Evolutionary conservation across 306 rosid species (phyloP).

Genomic region (Fragaria ananassa): DNA sequence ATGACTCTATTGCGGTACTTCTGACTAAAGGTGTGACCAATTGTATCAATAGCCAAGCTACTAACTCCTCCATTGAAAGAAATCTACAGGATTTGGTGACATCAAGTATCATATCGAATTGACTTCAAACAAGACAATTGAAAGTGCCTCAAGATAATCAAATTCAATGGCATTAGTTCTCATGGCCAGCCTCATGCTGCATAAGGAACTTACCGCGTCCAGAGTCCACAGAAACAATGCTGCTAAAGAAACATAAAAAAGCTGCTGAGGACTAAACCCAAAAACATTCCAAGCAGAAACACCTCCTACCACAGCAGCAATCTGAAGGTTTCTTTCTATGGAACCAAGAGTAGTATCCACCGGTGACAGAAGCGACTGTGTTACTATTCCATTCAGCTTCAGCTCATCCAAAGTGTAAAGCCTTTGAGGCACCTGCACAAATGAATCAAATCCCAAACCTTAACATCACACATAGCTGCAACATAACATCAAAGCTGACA

Average conservation of each 20-base stretch:
- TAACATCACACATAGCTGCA: not conserved
- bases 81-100: constrained; percentile 41
- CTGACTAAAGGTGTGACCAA: constrained; percentile 74
- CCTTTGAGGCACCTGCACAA: constrained; percentile 80
- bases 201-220: constrained; percentile 47
- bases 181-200: too few relatives aligned
- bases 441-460: not conserved
- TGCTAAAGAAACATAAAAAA: constrained; percentile 59
- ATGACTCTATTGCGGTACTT: constrained; percentile 88
- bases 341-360: constrained; percentile 84
- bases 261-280: constrained; percentile 49
- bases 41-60: constrained; percentile 76
- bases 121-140: not conserved
- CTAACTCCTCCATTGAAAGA: constrained; percentile 81
- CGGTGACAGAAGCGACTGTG: constrained; percentile 74
- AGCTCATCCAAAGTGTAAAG: constrained; percentile 90
- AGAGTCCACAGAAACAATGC: constrained; percentile 74
- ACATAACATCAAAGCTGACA: not conserved
- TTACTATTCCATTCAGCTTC: constrained; percentile 79
- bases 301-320: constrained; percentile 59
- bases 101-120: not conserved
- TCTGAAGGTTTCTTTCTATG: constrained; percentile 69
- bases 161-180: too few relatives aligned
- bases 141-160: not conserved
- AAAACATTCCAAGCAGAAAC: constrained; percentile 62